Conservation (phyloP, 1,284 basidiomycete genomes). For the Apiotrichum akiyoshidainum region DNA sequence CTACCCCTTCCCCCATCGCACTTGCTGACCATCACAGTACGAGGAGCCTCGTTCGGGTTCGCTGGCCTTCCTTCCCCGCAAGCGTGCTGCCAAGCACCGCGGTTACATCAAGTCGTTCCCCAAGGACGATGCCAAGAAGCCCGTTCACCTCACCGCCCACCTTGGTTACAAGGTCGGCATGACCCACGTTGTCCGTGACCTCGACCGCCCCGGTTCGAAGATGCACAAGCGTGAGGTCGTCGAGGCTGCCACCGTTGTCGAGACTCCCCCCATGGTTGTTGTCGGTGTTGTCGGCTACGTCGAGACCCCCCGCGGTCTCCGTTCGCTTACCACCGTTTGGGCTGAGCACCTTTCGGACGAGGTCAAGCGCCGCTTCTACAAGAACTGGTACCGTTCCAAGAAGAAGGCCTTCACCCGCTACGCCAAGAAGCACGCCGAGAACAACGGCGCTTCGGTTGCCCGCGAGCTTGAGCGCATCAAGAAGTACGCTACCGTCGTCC, state of each 20-base stretch:
- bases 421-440: slow-evolving; percentile 98
- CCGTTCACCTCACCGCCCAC: slow-evolving; percentile 95
- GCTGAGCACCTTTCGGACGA: slow-evolving; percentile 69
- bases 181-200: slow-evolving; percentile 99
- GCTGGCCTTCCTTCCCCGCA: slow-evolving; percentile 75
- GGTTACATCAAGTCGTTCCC: slow-evolving; percentile 99
- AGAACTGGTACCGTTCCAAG: slow-evolving; percentile 99
- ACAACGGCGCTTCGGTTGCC: slow-evolving; percentile 83
- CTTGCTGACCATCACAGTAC: slow-evolving; percentile 58
- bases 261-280: slow-evolving; percentile 95
- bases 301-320: slow-evolving; percentile 98
- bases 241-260: slow-evolving; percentile 93
- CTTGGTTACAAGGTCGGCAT: slow-evolving; percentile 99
- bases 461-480: slow-evolving; percentile 99
- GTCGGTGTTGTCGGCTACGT: slow-evolving; percentile 99
- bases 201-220: slow-evolving; percentile 98
- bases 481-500: slow-evolving; percentile 99
- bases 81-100: slow-evolving; percentile 91
- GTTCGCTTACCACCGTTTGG: slow-evolving; percentile 70
- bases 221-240: slow-evolving; percentile 99
- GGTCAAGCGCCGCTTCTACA: slow-evolving; percentile 99
- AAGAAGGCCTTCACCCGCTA: slow-evolving; percentile 98
- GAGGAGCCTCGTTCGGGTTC: slow-evolving; percentile 94
- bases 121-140: slow-evolving; percentile 99
- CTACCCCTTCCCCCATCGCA: not conserved